Percentiles rank a stretch among this genome's conserved stretches.
Evolutionary conservation across 164 flowering plant genomes (phyloP).

Genomic region (Nelumbo lutea): DNA sequence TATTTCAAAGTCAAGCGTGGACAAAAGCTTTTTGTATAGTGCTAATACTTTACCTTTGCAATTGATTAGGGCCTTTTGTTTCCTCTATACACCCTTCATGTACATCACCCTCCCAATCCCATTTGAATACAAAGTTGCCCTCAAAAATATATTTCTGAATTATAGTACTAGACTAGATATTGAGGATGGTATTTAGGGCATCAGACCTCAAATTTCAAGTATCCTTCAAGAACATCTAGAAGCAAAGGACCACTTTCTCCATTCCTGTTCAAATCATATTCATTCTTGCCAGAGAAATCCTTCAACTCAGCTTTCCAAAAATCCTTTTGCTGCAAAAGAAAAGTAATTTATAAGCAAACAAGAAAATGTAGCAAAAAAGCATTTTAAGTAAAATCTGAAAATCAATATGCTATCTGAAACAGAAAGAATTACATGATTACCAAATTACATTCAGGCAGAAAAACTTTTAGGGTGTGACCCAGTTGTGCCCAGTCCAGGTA

Average conservation of each 20-base stretch:
- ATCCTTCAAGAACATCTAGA: constrained; percentile 95
- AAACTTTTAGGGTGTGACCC: constrained; percentile 88
- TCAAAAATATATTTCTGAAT: too few relatives aligned
- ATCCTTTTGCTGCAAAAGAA: constrained; percentile 81
- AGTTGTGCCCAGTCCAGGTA: constrained; percentile 99
- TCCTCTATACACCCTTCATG: too few relatives aligned
- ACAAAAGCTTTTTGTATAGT: too few relatives aligned
- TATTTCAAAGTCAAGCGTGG: too few relatives aligned
- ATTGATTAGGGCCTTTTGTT: too few relatives aligned
- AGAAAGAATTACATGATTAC: constrained; percentile 36
- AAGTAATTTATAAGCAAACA: constrained; percentile 2
- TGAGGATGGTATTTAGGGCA: constrained; percentile 1
- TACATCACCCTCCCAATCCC: too few relatives aligned
- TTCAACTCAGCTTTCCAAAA: constrained; percentile 89
- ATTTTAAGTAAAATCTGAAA: not conserved
- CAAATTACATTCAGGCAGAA: constrained; percentile 95
- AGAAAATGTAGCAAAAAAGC: not conserved
- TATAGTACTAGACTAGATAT: not conserved
- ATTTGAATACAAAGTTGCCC: not conserved
- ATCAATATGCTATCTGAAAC: not conserved
- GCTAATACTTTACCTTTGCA: too few relatives aligned
- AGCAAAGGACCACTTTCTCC: constrained; percentile 91
- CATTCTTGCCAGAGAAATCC: constrained; percentile 82
- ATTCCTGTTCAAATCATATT: constrained; percentile 78
- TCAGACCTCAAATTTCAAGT: constrained; percentile 89